Evolutionary conservation across 2,329 filamentous ascomycete genomes (phyloP), one percentile per base, ranked within the genome.

Genomic region (Helicocarpus griseus): DNA sequence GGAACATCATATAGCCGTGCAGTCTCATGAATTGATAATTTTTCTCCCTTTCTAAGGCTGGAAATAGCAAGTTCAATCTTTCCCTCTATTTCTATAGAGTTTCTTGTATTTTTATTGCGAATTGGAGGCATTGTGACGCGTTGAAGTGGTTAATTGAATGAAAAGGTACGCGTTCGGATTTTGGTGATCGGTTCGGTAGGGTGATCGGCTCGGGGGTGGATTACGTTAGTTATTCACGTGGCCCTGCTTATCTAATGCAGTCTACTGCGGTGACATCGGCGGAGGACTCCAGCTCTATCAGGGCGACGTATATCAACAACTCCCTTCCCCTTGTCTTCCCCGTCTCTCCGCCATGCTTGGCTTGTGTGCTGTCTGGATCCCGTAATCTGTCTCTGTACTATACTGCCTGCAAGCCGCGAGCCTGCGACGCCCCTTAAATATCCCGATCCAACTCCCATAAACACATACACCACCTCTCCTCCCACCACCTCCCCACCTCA

Each of bases 381-480:
- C 11, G 17, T 47, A 21, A 35, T 7, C 35, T 5, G 44, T 35
- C 28, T 33, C 44, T 36, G n/a, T 17, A 4, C 19, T 13, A 47
- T 47, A 22, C 24, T 21, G 8, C 22, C 35, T 24, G 5, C 47
- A 21, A 29, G 11, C 22, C 22, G 7, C 29, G n/a, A 21, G 38
- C 50, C 21, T 55, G 38, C n/a, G 47, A 53, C 7, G 50, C 24
- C 22, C 54, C 50, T 19, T 33, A 40, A 14, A 14, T 31, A 31
- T 35, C 24, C 46, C 41, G 4, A 36, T 35, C 31, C 38, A 17
- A 45, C 40, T 21, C 13, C 47, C 38, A 8, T 11, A 24, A 22
- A 35, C 19, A 8, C n/a, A 24, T 31, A 35, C 19, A 39, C 14
- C 31, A 24, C 31, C 35, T 9, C 11, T 14, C 21, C 24, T 44